Percentiles rank a stretch among this genome's conserved stretches.
These are phyloP conservation scores for Polyplosphaeria fusca DNA, from an alignment of 495 filamentous ascomycete species.

Conservation along the genomic window DNA sequence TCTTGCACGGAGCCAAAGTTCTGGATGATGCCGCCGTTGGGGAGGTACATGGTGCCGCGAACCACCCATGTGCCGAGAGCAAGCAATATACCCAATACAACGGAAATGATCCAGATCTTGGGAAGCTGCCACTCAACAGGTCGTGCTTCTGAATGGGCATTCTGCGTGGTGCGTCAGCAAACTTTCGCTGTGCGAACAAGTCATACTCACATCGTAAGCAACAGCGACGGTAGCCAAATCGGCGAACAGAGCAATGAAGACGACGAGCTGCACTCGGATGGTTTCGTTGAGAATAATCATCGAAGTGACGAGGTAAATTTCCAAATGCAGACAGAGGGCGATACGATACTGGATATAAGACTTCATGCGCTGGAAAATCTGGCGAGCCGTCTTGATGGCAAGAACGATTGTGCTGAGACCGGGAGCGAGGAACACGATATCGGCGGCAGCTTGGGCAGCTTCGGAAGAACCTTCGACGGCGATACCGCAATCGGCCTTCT, in stretches of 20 bases:
- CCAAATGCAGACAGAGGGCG: conserved; percentile 70
- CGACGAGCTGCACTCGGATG: conserved; percentile 62
- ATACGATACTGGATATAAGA: conserved; percentile 79
- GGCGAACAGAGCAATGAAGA: conserved; percentile 75
- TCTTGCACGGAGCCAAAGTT: conserved; percentile 69
- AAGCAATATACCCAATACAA: conserved; percentile 63
- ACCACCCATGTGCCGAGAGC: conserved; percentile 68
- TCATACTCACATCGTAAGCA: conserved; percentile 56
- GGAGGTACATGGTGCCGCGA: conserved; percentile 62
- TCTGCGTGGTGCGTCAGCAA: conserved; percentile 32
- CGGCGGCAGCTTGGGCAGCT: conserved; percentile 72
- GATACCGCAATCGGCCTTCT: conserved; percentile 75
- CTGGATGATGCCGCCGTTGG: conserved; percentile 68
- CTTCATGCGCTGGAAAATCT: conserved; percentile 84
- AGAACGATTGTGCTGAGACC: conserved; percentile 74
- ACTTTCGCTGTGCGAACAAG: background rate
- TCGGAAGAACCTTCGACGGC: conserved; percentile 74
- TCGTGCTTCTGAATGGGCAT: conserved; percentile 67
- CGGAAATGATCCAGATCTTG: conserved; percentile 74
- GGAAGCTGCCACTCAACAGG: conserved; percentile 76
- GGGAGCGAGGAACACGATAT: conserved; percentile 77
- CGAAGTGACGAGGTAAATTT: conserved; percentile 74
- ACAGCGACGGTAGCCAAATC: conserved; percentile 75
- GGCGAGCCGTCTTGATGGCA: conserved; percentile 73
- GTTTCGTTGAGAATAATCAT: conserved; percentile 77